Evolutionary conservation across 352 stramenopile species (phyloP).

Genomic region (Aphanomyces cochlioides): DNA sequence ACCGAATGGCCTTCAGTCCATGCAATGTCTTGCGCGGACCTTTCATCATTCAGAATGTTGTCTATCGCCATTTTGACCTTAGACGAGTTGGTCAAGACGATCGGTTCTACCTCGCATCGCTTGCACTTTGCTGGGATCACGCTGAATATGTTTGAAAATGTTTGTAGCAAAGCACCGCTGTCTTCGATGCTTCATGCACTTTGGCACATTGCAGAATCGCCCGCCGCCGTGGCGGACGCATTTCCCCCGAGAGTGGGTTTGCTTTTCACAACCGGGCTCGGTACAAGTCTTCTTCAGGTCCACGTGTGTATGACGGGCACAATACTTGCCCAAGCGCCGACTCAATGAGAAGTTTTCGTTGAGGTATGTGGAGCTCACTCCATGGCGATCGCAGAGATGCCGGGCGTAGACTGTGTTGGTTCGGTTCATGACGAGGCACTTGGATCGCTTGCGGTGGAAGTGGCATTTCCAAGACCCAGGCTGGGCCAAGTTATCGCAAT

Average conservation of each 20-base stretch:
- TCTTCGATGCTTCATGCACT: too few species aligned
- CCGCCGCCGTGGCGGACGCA: slow-evolving; percentile 60
- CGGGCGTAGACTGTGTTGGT: slow-evolving; percentile 15
- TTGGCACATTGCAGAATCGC: slow-evolving; percentile 43
- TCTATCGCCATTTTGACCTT: too few species aligned
- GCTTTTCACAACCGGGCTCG: slow-evolving; percentile 44
- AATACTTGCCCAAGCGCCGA: slow-evolving; percentile 53
- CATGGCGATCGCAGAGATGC: slow-evolving; percentile 6
- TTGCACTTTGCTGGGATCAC: too few species aligned
- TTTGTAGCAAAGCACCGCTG: too few species aligned
- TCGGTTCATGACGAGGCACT: background rate
- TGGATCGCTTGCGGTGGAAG: slow-evolving; percentile 16
- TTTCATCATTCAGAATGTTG: too few species aligned
- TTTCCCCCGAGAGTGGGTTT: slow-evolving; percentile 56
- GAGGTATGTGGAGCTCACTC: background rate
- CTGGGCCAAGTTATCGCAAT: background rate
- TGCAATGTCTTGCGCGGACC: too few species aligned
- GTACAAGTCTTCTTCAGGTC: slow-evolving; percentile 41
- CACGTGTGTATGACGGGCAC: slow-evolving; percentile 47
- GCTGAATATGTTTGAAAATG: too few species aligned
- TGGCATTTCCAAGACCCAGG: slow-evolving; percentile 9
- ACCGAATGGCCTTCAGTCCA: too few species aligned
- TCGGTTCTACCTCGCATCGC: too few species aligned
- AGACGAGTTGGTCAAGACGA: too few species aligned
- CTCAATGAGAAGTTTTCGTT: background rate